These are phyloP conservation scores for Metschnikowia henanensis DNA, from an alignment of 805 yeast species.

Conservation along the genomic window DNA sequence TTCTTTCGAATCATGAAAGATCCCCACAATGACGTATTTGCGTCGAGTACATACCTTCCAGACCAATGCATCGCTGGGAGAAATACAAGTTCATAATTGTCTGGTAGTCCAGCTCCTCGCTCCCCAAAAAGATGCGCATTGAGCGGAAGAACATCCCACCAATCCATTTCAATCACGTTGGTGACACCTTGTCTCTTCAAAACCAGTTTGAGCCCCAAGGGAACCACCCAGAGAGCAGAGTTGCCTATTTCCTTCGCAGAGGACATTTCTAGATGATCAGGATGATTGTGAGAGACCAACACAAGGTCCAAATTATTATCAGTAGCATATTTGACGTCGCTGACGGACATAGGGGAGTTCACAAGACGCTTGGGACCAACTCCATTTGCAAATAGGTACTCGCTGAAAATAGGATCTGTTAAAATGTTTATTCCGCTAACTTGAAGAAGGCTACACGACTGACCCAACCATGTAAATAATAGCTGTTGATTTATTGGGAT, in stretches of 20 bases:
- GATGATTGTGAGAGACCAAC: constrained; percentile 90
- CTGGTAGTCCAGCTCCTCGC: constrained; percentile 28
- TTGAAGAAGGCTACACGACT: constrained; percentile 78
- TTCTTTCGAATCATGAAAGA: constrained; percentile 72
- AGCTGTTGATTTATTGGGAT: constrained; percentile 39
- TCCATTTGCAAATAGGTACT: constrained; percentile 57
- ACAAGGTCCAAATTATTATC: constrained; percentile 66
- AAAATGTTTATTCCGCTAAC: constrained; percentile 70
- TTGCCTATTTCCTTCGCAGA: constrained; percentile 55
- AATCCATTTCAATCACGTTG: constrained; percentile 74
- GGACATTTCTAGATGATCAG: constrained; percentile 83
- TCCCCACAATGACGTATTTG: constrained; percentile 86
- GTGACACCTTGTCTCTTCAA: constrained; percentile 59
- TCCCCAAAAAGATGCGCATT: constrained; percentile 41
- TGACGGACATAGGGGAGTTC: constrained; percentile 66
- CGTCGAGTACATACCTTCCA: constrained; percentile 77
- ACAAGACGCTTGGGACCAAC: constrained; percentile 87
- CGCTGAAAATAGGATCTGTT: constrained; percentile 82
- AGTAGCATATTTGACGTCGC: constrained; percentile 48
- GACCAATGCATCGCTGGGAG: constrained; percentile 98
- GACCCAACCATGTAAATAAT: constrained; percentile 91
- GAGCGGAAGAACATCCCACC: constrained; percentile 72
- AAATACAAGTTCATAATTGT: constrained; percentile 76
- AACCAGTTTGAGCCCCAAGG: constrained; percentile 67
- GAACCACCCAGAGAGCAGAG: constrained; percentile 78